Conservation (phyloP, 225 moss, liverwort and hornwort genomes). For the Pseudoscleropodium purum region DNA sequence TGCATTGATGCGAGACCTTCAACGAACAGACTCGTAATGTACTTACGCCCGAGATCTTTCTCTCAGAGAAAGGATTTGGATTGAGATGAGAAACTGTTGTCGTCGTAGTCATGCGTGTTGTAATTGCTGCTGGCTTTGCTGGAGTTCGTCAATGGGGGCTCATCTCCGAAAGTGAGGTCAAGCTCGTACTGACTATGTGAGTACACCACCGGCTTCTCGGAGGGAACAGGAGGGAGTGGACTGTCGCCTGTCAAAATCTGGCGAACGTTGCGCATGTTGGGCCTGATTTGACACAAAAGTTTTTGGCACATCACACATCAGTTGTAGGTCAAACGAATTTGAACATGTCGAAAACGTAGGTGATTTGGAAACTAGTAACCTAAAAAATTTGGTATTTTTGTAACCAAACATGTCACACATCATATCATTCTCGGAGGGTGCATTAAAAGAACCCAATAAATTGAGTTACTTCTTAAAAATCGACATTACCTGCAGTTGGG, state of each 20-base stretch:
- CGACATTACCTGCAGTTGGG: background rate
- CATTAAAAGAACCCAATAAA: no score
- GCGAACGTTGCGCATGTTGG: slow-evolving; percentile 31
- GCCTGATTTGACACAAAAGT: background rate
- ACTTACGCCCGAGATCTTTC: background rate
- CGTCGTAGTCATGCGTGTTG: background rate
- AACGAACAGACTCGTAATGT: background rate
- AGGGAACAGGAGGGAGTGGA: slow-evolving; percentile 17
- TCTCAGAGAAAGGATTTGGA: slow-evolving; percentile 15
- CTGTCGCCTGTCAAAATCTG: slow-evolving; percentile 32
- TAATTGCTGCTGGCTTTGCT: slow-evolving; percentile 15
- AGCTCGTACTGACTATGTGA: background rate
- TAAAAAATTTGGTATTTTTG: background rate
- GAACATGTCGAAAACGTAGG: no score
- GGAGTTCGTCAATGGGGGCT: background rate
- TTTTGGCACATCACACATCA: background rate
- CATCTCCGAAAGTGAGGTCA: background rate
- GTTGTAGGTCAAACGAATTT: background rate
- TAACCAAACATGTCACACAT: no score
- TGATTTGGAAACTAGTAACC: background rate
- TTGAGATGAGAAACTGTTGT: slow-evolving; percentile 23
- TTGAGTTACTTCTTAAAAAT: background rate
- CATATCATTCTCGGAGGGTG: background rate
- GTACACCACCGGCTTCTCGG: slow-evolving; percentile 22
- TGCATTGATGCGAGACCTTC: background rate